Evolutionary conservation across 2,329 filamentous ascomycete species (phyloP).

Genomic region (Fusarium sp.): DNA sequence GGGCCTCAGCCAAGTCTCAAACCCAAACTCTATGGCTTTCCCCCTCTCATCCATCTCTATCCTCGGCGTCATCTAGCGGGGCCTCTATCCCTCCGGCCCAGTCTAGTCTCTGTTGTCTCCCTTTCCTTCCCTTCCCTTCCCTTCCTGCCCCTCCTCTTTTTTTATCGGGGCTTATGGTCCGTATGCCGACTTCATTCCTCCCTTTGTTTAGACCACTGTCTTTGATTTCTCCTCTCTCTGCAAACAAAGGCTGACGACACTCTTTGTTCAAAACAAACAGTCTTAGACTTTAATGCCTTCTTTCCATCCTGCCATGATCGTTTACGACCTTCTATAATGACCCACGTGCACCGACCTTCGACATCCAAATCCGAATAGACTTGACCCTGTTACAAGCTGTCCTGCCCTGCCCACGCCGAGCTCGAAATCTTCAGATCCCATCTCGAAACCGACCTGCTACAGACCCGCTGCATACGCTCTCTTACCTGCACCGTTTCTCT

Average conservation of each 20-base stretch:
- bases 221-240: constrained; percentile 17
- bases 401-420: constrained; percentile 27
- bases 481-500: constrained; percentile 2
- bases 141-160: constrained; percentile 45
- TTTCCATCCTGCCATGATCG: constrained; percentile 40
- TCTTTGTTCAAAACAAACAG: constrained; percentile 35
- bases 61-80: constrained; percentile 23
- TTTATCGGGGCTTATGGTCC: constrained; percentile 38
- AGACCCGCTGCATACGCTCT: constrained; percentile 6
- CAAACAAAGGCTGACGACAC: constrained; percentile 38
- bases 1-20: constrained; percentile 21
- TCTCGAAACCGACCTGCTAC: constrained; percentile 10
- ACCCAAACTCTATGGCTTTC: constrained; percentile 2
- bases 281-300: constrained; percentile 46
- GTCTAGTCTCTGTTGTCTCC: constrained; percentile 19
- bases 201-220: constrained; percentile 32
- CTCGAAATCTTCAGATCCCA: constrained; percentile 24
- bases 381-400: constrained; percentile 26
- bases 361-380: constrained; percentile 40
- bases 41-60: constrained; percentile 12
- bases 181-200: constrained; percentile 40
- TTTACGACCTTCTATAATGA: constrained; percentile 46
- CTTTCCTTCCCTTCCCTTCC: constrained; percentile 18
- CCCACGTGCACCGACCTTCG: constrained; percentile 39
- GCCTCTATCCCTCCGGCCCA: constrained; percentile 22